Percentiles rank a stretch among this genome's conserved stretches.
phyloP scores from a whole-genome alignment of 2,329 filamentous ascomycete genomes.

The Botrytis cinerea region DNA sequence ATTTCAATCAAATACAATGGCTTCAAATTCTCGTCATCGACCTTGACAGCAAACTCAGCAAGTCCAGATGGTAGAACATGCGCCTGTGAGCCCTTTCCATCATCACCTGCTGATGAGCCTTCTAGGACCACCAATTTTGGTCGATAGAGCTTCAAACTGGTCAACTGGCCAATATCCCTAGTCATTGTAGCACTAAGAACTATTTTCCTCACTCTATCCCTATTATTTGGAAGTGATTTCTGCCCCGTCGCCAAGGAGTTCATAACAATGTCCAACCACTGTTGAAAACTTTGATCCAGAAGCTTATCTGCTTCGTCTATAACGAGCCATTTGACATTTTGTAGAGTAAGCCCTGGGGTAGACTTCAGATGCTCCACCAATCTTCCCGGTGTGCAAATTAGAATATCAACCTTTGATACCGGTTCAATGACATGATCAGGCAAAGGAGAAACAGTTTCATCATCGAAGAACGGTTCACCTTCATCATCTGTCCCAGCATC shows the following conservation, averaged over 20 bases:
- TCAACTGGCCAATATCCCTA: conserved; percentile 77
- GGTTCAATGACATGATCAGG: conserved; percentile 65
- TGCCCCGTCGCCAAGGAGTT: conserved; percentile 50
- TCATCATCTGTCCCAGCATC: conserved; percentile 49
- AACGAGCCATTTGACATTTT: conserved; percentile 81
- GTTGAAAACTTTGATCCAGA: conserved; percentile 87
- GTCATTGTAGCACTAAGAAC: conserved; percentile 93
- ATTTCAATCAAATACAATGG: conserved; percentile 84
- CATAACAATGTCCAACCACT: conserved; percentile 78
- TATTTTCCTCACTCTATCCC: conserved; percentile 67
- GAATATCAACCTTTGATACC: conserved; percentile 76
- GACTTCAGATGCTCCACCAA: conserved; percentile 87
- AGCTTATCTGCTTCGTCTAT: conserved; percentile 94
- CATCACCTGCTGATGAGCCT: conserved; percentile 41
- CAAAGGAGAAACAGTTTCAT: conserved; percentile 46
- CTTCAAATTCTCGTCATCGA: conserved; percentile 70
- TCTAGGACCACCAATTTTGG: conserved; percentile 79
- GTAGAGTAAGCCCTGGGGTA: conserved; percentile 78
- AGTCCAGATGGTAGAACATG: conserved; percentile 65
- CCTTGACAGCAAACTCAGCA: conserved; percentile 65
- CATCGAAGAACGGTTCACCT: conserved; percentile 41
- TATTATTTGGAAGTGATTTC: neutral
- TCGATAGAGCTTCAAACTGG: conserved; percentile 68
- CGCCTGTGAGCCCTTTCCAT: conserved; percentile 44
- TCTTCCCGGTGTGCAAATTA: conserved; percentile 89